Evolutionary conservation across 768 basidiomycete species (phyloP), one percentile per base, ranked within the genome.

Genomic region (Asterophora lycoperdoides): DNA sequence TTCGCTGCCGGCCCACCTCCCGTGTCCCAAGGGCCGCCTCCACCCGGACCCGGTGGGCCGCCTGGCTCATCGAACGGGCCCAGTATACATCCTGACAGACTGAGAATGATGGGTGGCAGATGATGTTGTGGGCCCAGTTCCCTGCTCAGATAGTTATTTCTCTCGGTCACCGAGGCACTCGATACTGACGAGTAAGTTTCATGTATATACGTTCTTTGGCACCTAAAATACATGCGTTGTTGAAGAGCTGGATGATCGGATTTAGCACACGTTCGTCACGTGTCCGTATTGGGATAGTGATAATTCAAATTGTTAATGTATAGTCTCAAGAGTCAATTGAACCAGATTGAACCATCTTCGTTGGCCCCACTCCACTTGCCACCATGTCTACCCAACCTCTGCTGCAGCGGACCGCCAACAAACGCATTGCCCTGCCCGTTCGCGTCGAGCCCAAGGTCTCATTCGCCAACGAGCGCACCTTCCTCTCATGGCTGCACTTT

Each of bases 401-500:
- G 44, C 86, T 99, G 18, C 95, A 97, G 68, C 84, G 96, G 52
- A 95, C 93, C 8, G 89, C 92, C 1, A 77, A 81, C 50, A 97
- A 97, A 73, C 89, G 96, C 55, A 99, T 98, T 56, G 94, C 96
- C 10, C 86, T 99, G 38, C 95, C 96, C 33, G 82, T 99, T 57
- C 82, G 93, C 56, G 89, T 93, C 44, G 92, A 95, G 67, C 92
- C 92, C 28, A 95, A 95, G 60, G 92, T 95, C 52, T 91, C 91
- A 40, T 95, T 94, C 59, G 92, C 92, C 36, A 94, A 94, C 67
- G 92, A 93, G 67, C 82, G 90, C 48, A 93, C 96, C 0, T 98
- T 98, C 71, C 77, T 99, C 38, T 94, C 93, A 78, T 98, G 95
- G 96, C 79, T 97, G 41, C 93, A 96, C 68, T 97, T 96, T 66